phyloP scores from a whole-genome alignment of 768 basidiomycete genomes.

The Hortiboletus campestris region DNA sequence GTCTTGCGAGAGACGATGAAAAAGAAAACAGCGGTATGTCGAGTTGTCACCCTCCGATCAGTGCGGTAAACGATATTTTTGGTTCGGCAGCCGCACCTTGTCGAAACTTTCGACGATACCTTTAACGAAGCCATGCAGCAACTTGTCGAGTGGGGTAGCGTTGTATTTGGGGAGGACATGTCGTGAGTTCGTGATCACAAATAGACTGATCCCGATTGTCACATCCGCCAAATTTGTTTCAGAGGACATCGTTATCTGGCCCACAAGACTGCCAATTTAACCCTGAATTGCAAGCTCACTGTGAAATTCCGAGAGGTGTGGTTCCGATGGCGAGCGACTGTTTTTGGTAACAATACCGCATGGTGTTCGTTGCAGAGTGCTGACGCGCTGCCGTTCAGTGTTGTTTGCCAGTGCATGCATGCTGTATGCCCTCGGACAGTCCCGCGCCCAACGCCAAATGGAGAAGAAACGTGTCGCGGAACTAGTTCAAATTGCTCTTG shows the following conservation, averaged over 20 bases:
- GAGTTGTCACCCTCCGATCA: constrained; percentile 4
- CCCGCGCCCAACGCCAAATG: constrained; percentile 47
- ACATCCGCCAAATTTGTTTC: constrained; percentile 20
- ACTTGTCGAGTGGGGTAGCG: constrained; percentile 68
- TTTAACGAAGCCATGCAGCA: constrained; percentile 81
- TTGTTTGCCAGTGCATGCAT: constrained; percentile 25
- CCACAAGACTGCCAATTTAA: constrained; percentile 65
- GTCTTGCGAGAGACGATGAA: constrained; percentile 56
- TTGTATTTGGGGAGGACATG: constrained; percentile 62
- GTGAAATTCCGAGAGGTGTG: constrained; percentile 67
- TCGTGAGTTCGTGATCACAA: constrained; percentile 48
- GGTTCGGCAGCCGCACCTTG: constrained; percentile 49
- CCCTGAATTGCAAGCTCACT: constrained; percentile 61
- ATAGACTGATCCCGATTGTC: constrained; percentile 22
- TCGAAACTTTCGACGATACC: constrained; percentile 63
- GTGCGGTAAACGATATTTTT: constrained; percentile 18
- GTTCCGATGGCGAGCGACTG: constrained; percentile 62
- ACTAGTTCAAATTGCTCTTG: constrained; percentile 77
- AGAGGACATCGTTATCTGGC: constrained; percentile 77
- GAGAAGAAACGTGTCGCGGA: constrained; percentile 67
- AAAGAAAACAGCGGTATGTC: constrained; percentile 53
- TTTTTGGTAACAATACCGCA: constrained; percentile 50
- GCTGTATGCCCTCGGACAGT: constrained; percentile 23
- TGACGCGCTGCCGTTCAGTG: constrained; percentile 23
- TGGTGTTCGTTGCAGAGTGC: constrained; percentile 6